Conservation (phyloP, 164 flowering plant genomes). For the Berberis thunbergii region DNA sequence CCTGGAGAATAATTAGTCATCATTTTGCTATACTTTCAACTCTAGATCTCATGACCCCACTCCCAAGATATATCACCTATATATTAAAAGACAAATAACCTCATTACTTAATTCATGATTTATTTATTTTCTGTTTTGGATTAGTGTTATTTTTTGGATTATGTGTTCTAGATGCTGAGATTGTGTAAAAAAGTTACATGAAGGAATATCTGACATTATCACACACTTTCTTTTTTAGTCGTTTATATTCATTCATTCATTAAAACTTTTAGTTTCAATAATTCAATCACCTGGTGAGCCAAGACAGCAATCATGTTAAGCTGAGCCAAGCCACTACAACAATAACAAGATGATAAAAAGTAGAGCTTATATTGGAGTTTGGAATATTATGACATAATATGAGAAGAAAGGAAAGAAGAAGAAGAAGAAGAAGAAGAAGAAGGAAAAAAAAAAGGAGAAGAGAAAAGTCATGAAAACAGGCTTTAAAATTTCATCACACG, state of each 20-base stretch:
- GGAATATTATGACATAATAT: constrained; percentile 16
- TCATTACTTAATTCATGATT: neutral
- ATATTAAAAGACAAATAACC: constrained; percentile 13
- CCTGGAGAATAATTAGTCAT: constrained; percentile 47
- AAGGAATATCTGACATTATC: no score
- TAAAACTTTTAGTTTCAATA: constrained; percentile 44
- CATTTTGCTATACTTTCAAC: constrained; percentile 33
- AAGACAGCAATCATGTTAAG: constrained; percentile 24
- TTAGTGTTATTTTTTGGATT: neutral
- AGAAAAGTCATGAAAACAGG: constrained; percentile 17
- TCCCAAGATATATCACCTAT: constrained; percentile 9
- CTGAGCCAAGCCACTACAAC: neutral
- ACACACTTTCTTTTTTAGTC: no score
- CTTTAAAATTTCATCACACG: constrained; percentile 60
- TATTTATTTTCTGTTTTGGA: neutral
- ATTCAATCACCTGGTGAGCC: constrained; percentile 38
- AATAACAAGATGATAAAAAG: no score
- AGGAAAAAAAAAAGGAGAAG: constrained; percentile 4
- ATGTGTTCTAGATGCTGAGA: neutral
- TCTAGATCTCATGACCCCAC: constrained; percentile 28
- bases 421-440: constrained; percentile 18
- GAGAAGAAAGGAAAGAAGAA: constrained; percentile 5
- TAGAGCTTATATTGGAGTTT: constrained; percentile 21
- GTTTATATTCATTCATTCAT: neutral
- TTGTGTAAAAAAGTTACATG: neutral